Base-by-base conservation (phyloP, 768 basidiomycete genomes). In the Boletus reticulatus region DNA sequence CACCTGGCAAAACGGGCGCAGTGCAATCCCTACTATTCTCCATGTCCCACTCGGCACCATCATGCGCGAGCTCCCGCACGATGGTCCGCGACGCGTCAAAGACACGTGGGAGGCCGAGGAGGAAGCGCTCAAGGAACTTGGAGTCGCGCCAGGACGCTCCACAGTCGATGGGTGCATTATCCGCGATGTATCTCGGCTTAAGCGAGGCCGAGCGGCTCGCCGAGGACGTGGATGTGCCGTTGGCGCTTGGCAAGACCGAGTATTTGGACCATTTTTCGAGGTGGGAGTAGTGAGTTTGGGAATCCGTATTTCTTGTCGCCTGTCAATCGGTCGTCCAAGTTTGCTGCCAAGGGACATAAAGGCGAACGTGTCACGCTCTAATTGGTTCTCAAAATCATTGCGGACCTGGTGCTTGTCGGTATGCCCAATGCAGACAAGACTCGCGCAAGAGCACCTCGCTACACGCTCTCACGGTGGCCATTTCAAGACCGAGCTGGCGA, bases 341-440 rank as follows among this genome's bases (percentile, higher is more conserved):
- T 90, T 58, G 95, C 92, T 0, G 87, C 90, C 16, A 81, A 85
- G 17, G 94, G 92, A 0, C 78, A 80, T 10, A 80, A 82, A 5
- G 92, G 69, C 17, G 89, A 92, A 62, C 79, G 84, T 6, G 72
- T 95, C 58, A 87, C 88, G 1, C 80, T 98, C n/a, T 80, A 85
- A 19, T 78, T 99, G 14, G 96, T 97, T 69, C 87, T 99, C 58
- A 98, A 98, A 71, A 80, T 95, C 8, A 78, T 95, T 3, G 94
- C 95, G 3, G 96, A 99, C 69, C 78, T 98, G n/a, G 97, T 93
- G 0, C 76, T 99, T 19, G 94, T 99, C 3, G 96, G 97, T 0
- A 86, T 97, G 76, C 96, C 97, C 7, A 98, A 98, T 62, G 93
- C 91, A 0, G 96, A 88, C 29, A 91, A 92, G 24, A 24, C 24